Evolutionary conservation across 2,329 filamentous ascomycete genomes (phyloP).

Genomic region (Curvularia lunata): DNA sequence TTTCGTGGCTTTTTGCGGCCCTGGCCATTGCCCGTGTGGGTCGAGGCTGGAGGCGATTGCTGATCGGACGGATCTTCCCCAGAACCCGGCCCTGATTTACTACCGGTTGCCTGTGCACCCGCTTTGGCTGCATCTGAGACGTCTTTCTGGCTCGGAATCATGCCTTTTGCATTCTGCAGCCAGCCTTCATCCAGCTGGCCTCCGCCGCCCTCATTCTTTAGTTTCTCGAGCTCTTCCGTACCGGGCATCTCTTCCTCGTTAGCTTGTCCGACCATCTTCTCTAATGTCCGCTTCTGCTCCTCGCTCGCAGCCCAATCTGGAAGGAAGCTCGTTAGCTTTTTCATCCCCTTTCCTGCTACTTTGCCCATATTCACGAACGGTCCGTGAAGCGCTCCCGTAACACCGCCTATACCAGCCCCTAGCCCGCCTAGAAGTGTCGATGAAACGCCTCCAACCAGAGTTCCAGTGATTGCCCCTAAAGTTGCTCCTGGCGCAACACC

Average conservation of each 20-base stretch:
- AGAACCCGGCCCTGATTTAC: slow-evolving; percentile 3
- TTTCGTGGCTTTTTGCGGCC: slow-evolving; percentile 28
- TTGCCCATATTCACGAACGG: slow-evolving; percentile 22
- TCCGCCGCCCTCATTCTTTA: slow-evolving; percentile 19
- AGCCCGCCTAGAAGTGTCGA: slow-evolving; percentile 28
- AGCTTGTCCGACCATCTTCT: slow-evolving; percentile 30
- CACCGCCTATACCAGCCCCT: slow-evolving; percentile 27
- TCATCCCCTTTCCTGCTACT: slow-evolving; percentile 25
- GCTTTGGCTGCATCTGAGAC: slow-evolving; percentile 6
- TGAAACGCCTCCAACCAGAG: slow-evolving; percentile 29
- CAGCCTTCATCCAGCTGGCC: slow-evolving; percentile 17
- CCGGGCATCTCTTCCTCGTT: slow-evolving; percentile 25
- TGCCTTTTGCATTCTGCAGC: slow-evolving; percentile 18
- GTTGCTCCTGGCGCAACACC: slow-evolving; percentile 30
- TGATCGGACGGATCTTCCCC: background rate
- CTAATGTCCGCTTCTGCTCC: slow-evolving; percentile 25
- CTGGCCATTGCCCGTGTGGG: slow-evolving; percentile 1
- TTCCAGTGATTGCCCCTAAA: slow-evolving; percentile 28
- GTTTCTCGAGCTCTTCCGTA: slow-evolving; percentile 24
- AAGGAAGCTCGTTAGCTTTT: slow-evolving; percentile 23
- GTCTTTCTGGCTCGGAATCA: slow-evolving; percentile 19
- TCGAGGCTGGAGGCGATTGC: background rate
- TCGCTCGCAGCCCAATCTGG: slow-evolving; percentile 28
- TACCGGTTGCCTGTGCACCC: slow-evolving; percentile 2
- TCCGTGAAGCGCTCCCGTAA: slow-evolving; percentile 26